Evolutionary conservation across 306 rosid genomes (phyloP), one percentile per base, ranked within the genome.

Genomic region (Trifolium pratense): DNA sequence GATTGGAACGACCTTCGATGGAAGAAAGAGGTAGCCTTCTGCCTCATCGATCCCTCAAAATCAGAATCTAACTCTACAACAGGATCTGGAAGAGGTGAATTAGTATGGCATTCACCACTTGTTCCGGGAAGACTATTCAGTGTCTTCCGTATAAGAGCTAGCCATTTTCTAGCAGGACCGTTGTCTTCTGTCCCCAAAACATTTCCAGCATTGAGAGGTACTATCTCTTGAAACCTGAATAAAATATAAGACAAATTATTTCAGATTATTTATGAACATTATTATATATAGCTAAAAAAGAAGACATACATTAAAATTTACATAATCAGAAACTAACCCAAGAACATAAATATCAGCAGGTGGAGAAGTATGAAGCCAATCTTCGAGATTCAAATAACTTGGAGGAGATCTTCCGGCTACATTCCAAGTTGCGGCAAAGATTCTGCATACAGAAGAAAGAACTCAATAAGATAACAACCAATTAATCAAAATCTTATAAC

Each of bases 341-440:
- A 95, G 97, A 79, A 92, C 99, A 78, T 95, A 95, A 37, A 95
- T 89, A 79, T 95, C 97, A 7, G 97, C 96, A 2, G 99, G 96
- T 10, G 93, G 93, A 63, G 97, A 95, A 13, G 92, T 81, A 78
- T 95, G 97, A 78, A 95, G 99, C 99, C 99, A 95, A 75, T 95
- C 99, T 87, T 92, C 97, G 5, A 95, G 89, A 81, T 73, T 90
- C 84, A 95, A 76, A 84, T 86, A 74, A 77, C 86, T 83, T 3
- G 99, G 96, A 75, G 99, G 99, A 56, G 97, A 80, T 79, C 92
- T 92, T 71, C 99, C 99, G 31, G 93, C 99, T 23, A 95, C 99
- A 84, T 95, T 95, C 99, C 99, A 95, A 43, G 99, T 95, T 12
- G 97, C 97, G 43, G 82, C 91, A 49, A 92, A 90, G 77, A 95